A percentile compares a stretch with the other conserved stretches of the same genome.
These are phyloP conservation scores for Pelomyxa schiedti DNA, from an alignment of 78 protist species.

Conservation along the genomic window DNA sequence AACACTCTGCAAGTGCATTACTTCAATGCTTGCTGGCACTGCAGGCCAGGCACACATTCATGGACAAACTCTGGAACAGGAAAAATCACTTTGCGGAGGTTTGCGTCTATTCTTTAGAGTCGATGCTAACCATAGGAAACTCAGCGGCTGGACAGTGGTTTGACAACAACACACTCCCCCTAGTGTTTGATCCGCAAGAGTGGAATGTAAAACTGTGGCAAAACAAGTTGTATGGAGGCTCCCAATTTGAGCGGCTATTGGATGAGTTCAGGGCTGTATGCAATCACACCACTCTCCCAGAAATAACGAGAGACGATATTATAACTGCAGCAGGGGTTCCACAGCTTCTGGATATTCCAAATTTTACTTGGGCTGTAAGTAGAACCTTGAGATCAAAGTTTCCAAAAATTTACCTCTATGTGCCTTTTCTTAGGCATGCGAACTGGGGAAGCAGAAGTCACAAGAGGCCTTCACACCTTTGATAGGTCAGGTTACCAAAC, in stretches of 20 bases:
- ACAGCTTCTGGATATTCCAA: constrained; percentile 18
- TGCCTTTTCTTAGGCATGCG: too few relatives aligned
- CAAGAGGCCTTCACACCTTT: constrained; percentile 23
- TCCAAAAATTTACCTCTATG: too few relatives aligned
- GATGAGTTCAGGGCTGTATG: constrained; percentile 24
- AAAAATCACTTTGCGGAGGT: too few relatives aligned
- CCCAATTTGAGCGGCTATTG: constrained; percentile 48
- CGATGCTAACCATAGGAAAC: too few relatives aligned
- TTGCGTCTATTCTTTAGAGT: too few relatives aligned
- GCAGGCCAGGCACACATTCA: constrained; percentile 38
- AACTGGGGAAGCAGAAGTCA: constrained; percentile 36
- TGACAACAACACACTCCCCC: neutral
- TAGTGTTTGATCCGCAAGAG: neutral
- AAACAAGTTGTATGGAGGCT: constrained; percentile 51
- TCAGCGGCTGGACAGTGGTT: constrained; percentile 9
- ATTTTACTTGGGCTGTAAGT: constrained; percentile 52
- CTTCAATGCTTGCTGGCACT: too few relatives aligned
- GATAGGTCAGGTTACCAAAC: constrained; percentile 31
- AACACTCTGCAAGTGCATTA: too few relatives aligned
- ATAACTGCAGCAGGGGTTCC: constrained; percentile 40
- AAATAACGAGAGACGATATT: constrained; percentile 19
- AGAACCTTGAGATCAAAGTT: too few relatives aligned
- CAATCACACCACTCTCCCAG: neutral
- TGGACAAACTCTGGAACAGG: constrained; percentile 54
- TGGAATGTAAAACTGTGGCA: constrained; percentile 11